Percentiles rank a stretch among this genome's conserved stretches.
Evolutionary conservation across 352 stramenopile genomes (phyloP).

Genomic region (Hyaloperonospora brassicae): DNA sequence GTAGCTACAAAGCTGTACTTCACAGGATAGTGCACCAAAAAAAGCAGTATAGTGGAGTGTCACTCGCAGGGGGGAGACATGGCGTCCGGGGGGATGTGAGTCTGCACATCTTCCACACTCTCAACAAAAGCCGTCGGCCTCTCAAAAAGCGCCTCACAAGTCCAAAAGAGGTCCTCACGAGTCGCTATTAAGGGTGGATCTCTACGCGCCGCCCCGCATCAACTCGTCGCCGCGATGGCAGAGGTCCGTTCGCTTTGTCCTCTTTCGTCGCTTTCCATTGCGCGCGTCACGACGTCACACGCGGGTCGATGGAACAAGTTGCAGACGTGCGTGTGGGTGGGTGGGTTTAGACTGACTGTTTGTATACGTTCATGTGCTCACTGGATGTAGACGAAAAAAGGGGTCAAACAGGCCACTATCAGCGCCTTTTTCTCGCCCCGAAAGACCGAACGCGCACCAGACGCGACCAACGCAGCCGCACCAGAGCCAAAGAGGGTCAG

Average conservation of each 20-base stretch:
- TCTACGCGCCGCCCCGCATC: not conserved
- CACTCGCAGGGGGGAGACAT: no score
- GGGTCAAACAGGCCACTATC: conserved; percentile 53
- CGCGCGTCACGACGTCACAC: not conserved
- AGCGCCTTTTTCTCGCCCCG: conserved; percentile 70
- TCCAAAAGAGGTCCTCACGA: not conserved
- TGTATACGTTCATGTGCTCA: conserved; percentile 7
- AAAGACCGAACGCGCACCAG: conserved; percentile 20
- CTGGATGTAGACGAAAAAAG: conserved; percentile 41
- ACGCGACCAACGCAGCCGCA: conserved; percentile 5
- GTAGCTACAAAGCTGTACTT: no score
- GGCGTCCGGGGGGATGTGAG: no score
- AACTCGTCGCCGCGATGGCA: conserved; percentile 5
- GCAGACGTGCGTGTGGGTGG: no score
- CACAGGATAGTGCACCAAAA: no score
- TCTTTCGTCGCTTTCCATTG: not conserved
- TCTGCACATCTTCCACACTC: no score
- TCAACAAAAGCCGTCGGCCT: no score
- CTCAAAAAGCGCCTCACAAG: no score
- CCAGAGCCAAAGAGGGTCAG: conserved; percentile 12
- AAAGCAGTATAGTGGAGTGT: no score
- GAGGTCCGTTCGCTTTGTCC: conserved; percentile 16
- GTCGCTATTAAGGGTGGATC: not conserved
- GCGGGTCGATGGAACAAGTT: not conserved
- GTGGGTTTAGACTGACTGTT: conserved; percentile 9